Evolutionary conservation across 306 rosid species (phyloP).

Genomic region (Acacia crassicarpa): DNA sequence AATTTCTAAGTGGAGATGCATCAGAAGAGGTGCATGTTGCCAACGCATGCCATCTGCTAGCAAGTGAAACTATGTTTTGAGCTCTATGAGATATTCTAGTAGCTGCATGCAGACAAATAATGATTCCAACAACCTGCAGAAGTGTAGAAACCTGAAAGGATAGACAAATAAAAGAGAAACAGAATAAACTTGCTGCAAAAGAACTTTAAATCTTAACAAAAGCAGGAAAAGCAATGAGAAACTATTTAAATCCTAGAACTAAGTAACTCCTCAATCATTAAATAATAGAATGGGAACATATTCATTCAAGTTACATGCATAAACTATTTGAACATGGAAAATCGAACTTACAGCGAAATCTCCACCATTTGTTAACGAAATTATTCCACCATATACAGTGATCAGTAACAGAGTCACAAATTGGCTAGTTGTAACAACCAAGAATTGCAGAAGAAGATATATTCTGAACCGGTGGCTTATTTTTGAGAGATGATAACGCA

Average conservation of each 20-base stretch:
- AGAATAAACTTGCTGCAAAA: not conserved
- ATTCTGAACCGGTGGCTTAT: constrained; percentile 84
- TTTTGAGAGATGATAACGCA: constrained; percentile 75
- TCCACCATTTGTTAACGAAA: constrained; percentile 65
- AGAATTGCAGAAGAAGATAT: constrained; percentile 68
- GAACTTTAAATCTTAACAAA: not conserved
- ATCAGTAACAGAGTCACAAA: constrained; percentile 61
- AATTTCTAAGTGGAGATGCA: constrained; percentile 44
- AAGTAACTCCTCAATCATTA: not conserved
- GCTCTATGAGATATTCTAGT: constrained; percentile 88
- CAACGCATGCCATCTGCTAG: constrained; percentile 80
- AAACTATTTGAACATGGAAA: constrained; percentile 18
- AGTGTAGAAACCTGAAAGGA: constrained; percentile 63
- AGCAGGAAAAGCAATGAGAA: not conserved
- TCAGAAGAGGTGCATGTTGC: constrained; percentile 61
- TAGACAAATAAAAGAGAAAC: not conserved
- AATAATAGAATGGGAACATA: constrained; percentile 8
- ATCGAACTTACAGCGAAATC: constrained; percentile 76
- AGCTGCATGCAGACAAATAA: constrained; percentile 75
- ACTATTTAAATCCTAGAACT: constrained; percentile 2
- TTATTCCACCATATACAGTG: constrained; percentile 53
- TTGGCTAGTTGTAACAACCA: constrained; percentile 74
- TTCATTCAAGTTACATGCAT: constrained; percentile 16
- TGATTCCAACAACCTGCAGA: constrained; percentile 80
- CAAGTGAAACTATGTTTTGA: constrained; percentile 63